Evolutionary conservation across 164 flowering plant species (phyloP).

Genomic region (Kingdonia uniflora): DNA sequence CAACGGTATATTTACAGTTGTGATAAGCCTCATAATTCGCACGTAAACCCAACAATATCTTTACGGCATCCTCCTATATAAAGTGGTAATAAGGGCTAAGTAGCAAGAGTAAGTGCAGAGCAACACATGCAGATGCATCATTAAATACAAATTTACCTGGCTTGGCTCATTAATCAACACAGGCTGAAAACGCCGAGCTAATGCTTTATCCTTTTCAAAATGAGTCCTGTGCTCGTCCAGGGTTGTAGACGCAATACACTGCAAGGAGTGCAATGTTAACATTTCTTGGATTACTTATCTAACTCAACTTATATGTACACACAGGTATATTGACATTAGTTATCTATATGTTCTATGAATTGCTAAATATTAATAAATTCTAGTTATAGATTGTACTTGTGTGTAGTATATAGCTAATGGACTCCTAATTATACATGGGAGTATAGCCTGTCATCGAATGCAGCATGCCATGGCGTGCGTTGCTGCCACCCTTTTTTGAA

Average conservation of each 20-base stretch:
- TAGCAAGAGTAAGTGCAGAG: background rate
- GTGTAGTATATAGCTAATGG: too few relatives aligned
- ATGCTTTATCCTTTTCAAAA: slow-evolving; percentile 81
- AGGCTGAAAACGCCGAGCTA: slow-evolving; percentile 79
- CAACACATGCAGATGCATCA: background rate
- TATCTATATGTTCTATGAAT: too few relatives aligned
- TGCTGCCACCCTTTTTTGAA: too few relatives aligned
- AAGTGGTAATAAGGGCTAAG: slow-evolving; percentile 3
- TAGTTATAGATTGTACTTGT: too few relatives aligned
- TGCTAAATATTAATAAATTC: too few relatives aligned
- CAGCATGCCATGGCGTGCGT: too few relatives aligned
- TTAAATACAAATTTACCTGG: slow-evolving; percentile 32
- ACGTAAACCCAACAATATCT: slow-evolving; percentile 61
- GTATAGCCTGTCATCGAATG: too few relatives aligned
- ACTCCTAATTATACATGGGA: too few relatives aligned
- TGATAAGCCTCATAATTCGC: slow-evolving; percentile 77
- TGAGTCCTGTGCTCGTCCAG: slow-evolving; percentile 52
- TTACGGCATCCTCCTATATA: slow-evolving; percentile 66
- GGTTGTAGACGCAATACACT: slow-evolving; percentile 91
- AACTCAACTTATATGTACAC: background rate
- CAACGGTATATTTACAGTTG: slow-evolving; percentile 58
- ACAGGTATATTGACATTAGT: too few relatives aligned
- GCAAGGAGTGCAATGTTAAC: slow-evolving; percentile 4
- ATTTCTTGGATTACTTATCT: slow-evolving; percentile 5
- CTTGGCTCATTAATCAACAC: slow-evolving; percentile 67